Evolutionary conservation across 2,329 filamentous ascomycete species (phyloP), one percentile per base, ranked within the genome.

Genomic region (Tolypocladium ophioglossoides): DNA sequence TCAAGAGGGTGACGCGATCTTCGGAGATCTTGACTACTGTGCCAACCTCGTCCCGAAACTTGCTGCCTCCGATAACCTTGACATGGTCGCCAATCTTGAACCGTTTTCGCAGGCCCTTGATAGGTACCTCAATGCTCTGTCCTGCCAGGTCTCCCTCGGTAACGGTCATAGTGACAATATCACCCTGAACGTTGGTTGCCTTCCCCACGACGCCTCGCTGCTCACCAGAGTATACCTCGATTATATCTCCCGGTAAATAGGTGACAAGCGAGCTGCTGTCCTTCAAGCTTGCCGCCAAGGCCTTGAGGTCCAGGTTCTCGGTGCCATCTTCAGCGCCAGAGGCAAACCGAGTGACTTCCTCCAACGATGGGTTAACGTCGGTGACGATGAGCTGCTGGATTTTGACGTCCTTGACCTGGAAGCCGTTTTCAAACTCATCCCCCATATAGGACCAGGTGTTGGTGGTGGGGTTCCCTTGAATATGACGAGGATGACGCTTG

Each of bases 51-150:
- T 96, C 94, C 54, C 89, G 84, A 69, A 91, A 97, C 63, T 90
- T 87, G 73, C 91, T 96, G 40, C 91, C 92, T 54, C 94, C 92
- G 67, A 96, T 95, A 61, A 99, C 94, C 75, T 97, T 97, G 75
- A 99, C 94, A 66, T 99, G 94, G 65, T 99, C 94, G 76, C 94
- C 94, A 58, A 91, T 81, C 60, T 82, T 84, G 79, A 99, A 99
- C 34, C 89, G 83, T 72, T 99, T 99, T 55, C 94, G 88, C 30
- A 99, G 78, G 47, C 89, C 89, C 71, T 94, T 95, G 58, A 91
- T 87, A 1, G 94, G 94, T 12, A 95, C 91, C 67, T 97, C 92
- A 48, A 99, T 94, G 6, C 80, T 84, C 67, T 95, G 88, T 11
- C 91, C 92, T 52, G 75, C 77, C 32, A 97, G 77, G 41, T 88